Evolutionary conservation across 2,329 filamentous ascomycete genomes (phyloP).

Genomic region (Daldinia sp.): DNA sequence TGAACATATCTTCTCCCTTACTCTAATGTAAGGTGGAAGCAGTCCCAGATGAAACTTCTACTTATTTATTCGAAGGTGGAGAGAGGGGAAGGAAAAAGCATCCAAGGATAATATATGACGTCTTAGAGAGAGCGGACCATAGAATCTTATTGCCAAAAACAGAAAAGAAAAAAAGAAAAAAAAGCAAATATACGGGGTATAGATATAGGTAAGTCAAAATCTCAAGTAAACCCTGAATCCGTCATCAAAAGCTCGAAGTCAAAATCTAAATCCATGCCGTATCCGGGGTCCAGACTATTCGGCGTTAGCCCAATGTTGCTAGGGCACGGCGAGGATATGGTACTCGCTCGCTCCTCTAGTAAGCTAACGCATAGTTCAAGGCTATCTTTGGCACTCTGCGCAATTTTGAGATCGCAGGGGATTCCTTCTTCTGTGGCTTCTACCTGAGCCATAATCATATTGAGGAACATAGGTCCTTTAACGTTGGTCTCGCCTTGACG

Average conservation of each 20-base stretch:
- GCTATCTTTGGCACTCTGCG: slow-evolving; percentile 52
- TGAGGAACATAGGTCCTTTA: slow-evolving; percentile 57
- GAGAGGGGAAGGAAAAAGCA: too few relatives aligned
- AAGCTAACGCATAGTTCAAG: slow-evolving; percentile 51
- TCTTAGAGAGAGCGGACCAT: too few relatives aligned
- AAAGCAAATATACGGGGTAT: slow-evolving; percentile 6
- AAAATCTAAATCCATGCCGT: slow-evolving; percentile 46
- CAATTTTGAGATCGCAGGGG: slow-evolving; percentile 48
- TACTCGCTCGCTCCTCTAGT: slow-evolving; percentile 43
- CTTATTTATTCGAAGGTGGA: too few relatives aligned
- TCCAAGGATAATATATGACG: too few relatives aligned
- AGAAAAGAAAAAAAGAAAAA: too few relatives aligned
- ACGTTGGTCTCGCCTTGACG: slow-evolving; percentile 59
- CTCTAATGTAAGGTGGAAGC: not conserved
- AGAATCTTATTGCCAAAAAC: not conserved
- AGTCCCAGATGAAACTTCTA: too few relatives aligned
- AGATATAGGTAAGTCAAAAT: not conserved
- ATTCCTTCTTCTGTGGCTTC: slow-evolving; percentile 52
- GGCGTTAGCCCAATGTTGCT: slow-evolving; percentile 41
- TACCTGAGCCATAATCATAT: slow-evolving; percentile 56
- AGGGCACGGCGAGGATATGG: slow-evolving; percentile 25
- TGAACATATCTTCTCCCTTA: not conserved
- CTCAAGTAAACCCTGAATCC: slow-evolving; percentile 35
- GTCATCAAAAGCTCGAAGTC: slow-evolving; percentile 49
- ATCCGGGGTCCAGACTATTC: slow-evolving; percentile 40